Evolutionary conservation across 305 asterid genomes (phyloP).

Genomic region (Lippia alba): DNA sequence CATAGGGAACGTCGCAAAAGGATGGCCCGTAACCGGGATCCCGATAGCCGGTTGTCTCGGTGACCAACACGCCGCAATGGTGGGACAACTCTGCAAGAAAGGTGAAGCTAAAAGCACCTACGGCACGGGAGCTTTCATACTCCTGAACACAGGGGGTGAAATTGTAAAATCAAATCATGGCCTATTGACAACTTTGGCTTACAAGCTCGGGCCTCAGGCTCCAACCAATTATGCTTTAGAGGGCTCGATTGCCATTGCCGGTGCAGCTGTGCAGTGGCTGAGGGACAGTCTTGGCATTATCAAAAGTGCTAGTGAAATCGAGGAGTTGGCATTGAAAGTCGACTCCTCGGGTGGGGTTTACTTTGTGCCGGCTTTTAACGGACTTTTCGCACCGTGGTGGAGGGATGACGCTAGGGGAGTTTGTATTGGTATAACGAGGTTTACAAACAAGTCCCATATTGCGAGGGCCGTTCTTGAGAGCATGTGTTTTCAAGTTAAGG

Average conservation of each 20-base stretch:
- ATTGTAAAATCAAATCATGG: conserved; percentile 72
- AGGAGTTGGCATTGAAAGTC: conserved; percentile 76
- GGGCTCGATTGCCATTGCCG: conserved; percentile 97
- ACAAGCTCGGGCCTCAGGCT: conserved; percentile 86
- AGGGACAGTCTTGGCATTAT: conserved; percentile 88
- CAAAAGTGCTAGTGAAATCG: conserved; percentile 75
- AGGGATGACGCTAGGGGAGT: conserved; percentile 96
- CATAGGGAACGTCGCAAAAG: conserved; percentile 69
- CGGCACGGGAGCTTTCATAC: conserved; percentile 94
- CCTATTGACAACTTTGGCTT: conserved; percentile 79
- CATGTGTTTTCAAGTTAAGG: conserved; percentile 97
- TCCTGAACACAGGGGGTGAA: conserved; percentile 82
- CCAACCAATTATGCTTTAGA: conserved; percentile 87
- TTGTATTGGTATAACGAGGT: conserved; percentile 89
- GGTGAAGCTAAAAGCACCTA: conserved; percentile 98
- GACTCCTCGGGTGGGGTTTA: conserved; percentile 85
- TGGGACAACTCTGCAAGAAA: conserved; percentile 84
- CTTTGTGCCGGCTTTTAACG: conserved; percentile 95
- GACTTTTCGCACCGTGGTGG: conserved; percentile 99
- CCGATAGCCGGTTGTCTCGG: conserved; percentile 95
- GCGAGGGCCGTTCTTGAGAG: conserved; percentile 97
- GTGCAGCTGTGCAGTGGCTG: conserved; percentile 99
- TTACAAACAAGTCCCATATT: conserved; percentile 89
- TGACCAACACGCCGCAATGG: conserved; percentile 97
- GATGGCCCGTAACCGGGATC: conserved; percentile 83